These are phyloP conservation scores for Plantago elongata DNA, from an alignment of 257 asterid species.

Conservation along the genomic window DNA sequence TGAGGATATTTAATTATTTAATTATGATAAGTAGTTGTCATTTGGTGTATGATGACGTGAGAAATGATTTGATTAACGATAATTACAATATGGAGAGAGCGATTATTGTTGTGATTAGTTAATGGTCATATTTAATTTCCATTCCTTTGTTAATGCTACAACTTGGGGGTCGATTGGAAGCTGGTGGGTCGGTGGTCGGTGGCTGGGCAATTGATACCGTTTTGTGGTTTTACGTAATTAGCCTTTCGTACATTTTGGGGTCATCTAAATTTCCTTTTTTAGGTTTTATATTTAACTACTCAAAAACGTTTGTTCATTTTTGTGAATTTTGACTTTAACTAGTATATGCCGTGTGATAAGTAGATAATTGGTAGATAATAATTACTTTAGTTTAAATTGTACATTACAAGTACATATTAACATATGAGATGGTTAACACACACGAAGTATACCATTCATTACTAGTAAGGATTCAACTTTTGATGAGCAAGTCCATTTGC, in stretches of 20 bases:
- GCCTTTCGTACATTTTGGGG: not conserved
- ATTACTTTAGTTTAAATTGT: too few species aligned
- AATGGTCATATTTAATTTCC: not conserved
- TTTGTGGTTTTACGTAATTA: slow-evolving; percentile 38
- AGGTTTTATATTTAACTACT: not conserved
- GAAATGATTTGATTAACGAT: slow-evolving; percentile 1
- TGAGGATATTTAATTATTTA: slow-evolving; percentile 8
- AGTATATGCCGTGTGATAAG: too few species aligned
- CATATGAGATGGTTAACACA: too few species aligned
- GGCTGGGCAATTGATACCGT: slow-evolving; percentile 38
- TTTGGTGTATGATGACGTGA: slow-evolving; percentile 17
- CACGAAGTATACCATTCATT: too few species aligned
- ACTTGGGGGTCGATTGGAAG: slow-evolving; percentile 13
- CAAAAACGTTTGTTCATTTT: not conserved
- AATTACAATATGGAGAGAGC: not conserved
- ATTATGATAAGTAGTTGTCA: slow-evolving; percentile 21
- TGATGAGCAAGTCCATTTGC: too few species aligned
- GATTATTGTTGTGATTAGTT: slow-evolving; percentile 4
- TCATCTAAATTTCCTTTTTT: not conserved
- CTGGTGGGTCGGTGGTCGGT: slow-evolving; percentile 72
- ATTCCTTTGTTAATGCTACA: not conserved
- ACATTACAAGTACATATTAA: too few species aligned
- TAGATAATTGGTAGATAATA: too few species aligned
- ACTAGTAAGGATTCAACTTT: too few species aligned
- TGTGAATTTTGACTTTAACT: not conserved